A percentile compares a stretch with the other conserved stretches of the same genome.
These are phyloP conservation scores for Limnanthes douglasii DNA, from an alignment of 345 rosid genomes.

Conservation along the genomic window DNA sequence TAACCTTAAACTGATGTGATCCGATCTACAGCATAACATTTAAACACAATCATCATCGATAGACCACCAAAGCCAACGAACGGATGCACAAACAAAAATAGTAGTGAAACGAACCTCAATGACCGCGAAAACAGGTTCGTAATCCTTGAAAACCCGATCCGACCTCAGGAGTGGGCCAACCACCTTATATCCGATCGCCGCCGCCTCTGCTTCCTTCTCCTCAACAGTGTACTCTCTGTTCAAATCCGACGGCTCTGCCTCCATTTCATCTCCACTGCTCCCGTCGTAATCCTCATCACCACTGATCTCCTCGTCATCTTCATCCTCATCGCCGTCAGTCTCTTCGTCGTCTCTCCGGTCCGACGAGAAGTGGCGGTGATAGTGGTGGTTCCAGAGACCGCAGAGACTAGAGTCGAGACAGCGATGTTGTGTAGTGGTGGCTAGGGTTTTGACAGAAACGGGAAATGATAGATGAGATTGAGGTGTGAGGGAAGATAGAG, in stretches of 20 bases:
- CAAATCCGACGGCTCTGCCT: conserved; percentile 15
- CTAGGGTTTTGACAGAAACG: conserved; percentile 8
- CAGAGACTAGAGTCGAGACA: conserved; percentile 8
- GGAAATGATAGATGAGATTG: background rate
- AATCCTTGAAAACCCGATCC: conserved; percentile 49
- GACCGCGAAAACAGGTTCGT: conserved; percentile 75
- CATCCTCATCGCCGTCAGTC: conserved; percentile 6
- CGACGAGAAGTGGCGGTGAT: conserved; percentile 36
- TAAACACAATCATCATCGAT: too few species aligned
- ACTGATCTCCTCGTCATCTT: conserved; percentile 20
- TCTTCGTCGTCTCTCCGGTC: conserved; percentile 12
- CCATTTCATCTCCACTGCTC: conserved; percentile 16
- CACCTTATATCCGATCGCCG: conserved; percentile 72
- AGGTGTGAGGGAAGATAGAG: conserved; percentile 6
- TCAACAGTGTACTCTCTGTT: conserved; percentile 40
- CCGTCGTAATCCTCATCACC: conserved; percentile 23
- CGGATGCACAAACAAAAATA: background rate
- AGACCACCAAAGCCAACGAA: background rate
- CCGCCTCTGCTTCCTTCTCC: conserved; percentile 72
- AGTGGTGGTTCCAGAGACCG: conserved; percentile 9
- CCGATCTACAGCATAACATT: conserved; percentile 84
- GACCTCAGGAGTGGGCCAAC: conserved; percentile 40
- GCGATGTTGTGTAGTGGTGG: background rate
- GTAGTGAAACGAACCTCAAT: conserved; percentile 50
- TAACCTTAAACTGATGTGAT: conserved; percentile 90